Conservation (phyloP, 2,329 filamentous ascomycete species). For the Aspergillus flavus region DNA sequence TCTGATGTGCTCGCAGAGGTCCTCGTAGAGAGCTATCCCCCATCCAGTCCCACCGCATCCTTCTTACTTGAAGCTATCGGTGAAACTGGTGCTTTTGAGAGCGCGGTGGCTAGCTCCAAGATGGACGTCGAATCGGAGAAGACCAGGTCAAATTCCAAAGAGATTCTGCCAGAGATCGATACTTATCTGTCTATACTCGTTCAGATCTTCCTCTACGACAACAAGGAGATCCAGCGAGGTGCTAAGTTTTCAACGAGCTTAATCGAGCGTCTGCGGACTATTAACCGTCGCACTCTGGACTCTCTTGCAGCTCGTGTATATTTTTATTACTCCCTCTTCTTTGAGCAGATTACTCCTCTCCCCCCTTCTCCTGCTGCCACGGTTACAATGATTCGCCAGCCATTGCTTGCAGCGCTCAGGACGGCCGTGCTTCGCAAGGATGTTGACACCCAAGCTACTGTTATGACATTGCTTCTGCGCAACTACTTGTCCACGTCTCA, state of each 20-base stretch:
- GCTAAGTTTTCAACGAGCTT: constrained; percentile 82
- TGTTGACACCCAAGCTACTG: constrained; percentile 92
- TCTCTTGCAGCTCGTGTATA: constrained; percentile 93
- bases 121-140: constrained; percentile 77
- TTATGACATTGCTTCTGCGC: constrained; percentile 90
- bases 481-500: constrained; percentile 97
- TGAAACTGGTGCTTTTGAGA: constrained; percentile 66
- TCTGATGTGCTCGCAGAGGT: constrained; percentile 79
- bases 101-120: constrained; percentile 59
- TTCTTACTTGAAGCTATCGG: constrained; percentile 71
- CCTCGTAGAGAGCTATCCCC: constrained; percentile 77
- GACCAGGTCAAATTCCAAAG: constrained; percentile 67
- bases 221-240: constrained; percentile 77
- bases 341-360: constrained; percentile 83
- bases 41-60: constrained; percentile 67
- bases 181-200: constrained; percentile 83
- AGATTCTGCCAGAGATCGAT: constrained; percentile 82
- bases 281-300: constrained; percentile 93
- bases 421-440: constrained; percentile 97
- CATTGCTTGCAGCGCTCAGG: constrained; percentile 82
- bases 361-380: constrained; percentile 88
- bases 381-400: constrained; percentile 82
- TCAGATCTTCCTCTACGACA: constrained; percentile 87
- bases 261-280: constrained; percentile 78
- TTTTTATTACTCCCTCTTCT: constrained; percentile 97